These are phyloP conservation scores for Agaricus blazei DNA, from an alignment of 768 basidiomycete species.

Conservation along the genomic window DNA sequence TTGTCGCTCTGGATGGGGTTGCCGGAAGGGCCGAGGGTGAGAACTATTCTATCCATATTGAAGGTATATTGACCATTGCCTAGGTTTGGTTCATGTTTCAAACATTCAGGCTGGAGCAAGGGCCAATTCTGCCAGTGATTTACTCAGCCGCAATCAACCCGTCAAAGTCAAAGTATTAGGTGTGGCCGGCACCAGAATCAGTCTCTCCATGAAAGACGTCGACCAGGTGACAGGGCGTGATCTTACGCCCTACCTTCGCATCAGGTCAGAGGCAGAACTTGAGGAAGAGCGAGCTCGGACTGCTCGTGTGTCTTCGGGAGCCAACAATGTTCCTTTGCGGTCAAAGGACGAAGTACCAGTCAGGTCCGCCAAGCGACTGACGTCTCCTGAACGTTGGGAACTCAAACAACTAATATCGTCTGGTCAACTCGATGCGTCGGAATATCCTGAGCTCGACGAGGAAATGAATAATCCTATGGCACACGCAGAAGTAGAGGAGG, in stretches of 20 bases:
- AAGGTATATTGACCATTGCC: slow-evolving; percentile 10
- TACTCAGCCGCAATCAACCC: slow-evolving; percentile 75
- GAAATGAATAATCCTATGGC: slow-evolving; percentile 73
- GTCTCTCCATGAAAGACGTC: slow-evolving; percentile 97
- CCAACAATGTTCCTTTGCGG: slow-evolving; percentile 81
- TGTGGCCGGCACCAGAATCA: slow-evolving; percentile 72
- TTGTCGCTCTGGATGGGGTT: slow-evolving; percentile 86
- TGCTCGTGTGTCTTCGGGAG: slow-evolving; percentile 66
- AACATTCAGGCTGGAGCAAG: slow-evolving; percentile 83
- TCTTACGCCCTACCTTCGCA: slow-evolving; percentile 89
- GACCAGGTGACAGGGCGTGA: slow-evolving; percentile 89
- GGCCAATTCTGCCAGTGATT: slow-evolving; percentile 81
- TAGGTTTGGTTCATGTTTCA: slow-evolving; percentile 98
- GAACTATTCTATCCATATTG: slow-evolving; percentile 17
- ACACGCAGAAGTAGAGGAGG: slow-evolving; percentile 89
- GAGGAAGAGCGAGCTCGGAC: slow-evolving; percentile 70
- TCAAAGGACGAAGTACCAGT: slow-evolving; percentile 49
- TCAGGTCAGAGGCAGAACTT: slow-evolving; percentile 91
- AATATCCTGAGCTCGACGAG: slow-evolving; percentile 91
- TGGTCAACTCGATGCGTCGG: slow-evolving; percentile 85
- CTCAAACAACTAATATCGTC: slow-evolving; percentile 98
- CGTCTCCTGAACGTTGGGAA: slow-evolving; percentile 98
- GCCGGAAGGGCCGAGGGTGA: slow-evolving; percentile 84
- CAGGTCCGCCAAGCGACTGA: slow-evolving; percentile 83
- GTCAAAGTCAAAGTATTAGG: slow-evolving; percentile 98